Conservation (phyloP, 2,329 filamentous ascomycete species). For the Ophiostoma piceae region DNA sequence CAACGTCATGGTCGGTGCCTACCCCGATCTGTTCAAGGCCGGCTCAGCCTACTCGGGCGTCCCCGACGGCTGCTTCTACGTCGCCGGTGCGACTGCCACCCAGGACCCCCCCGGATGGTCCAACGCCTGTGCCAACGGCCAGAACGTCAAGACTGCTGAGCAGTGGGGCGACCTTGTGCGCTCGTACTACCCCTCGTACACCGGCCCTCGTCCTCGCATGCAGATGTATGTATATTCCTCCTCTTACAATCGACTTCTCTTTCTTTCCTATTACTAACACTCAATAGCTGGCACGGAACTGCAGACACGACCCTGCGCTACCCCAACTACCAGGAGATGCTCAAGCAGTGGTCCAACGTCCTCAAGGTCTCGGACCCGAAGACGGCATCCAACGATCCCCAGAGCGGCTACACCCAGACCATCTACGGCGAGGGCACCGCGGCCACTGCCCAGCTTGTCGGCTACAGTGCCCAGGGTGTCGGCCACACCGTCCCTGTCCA, state of each 20-base stretch:
- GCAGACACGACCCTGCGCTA: conserved; percentile 38
- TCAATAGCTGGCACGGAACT: conserved; percentile 34
- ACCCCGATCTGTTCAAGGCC: conserved; percentile 51
- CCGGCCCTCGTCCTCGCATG: background rate
- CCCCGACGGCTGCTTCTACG: conserved; percentile 50
- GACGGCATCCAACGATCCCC: conserved; percentile 29
- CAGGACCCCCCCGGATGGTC: conserved; percentile 45
- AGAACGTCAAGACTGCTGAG: background rate
- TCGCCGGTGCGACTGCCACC: conserved; percentile 38
- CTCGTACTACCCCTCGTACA: background rate
- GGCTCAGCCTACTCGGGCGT: conserved; percentile 49
- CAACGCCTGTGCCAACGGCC: background rate
- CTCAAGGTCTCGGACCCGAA: conserved; percentile 35
- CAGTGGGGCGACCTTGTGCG: background rate
- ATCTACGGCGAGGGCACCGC: conserved; percentile 29
- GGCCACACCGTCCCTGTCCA: conserved; percentile 33
- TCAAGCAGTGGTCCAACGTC: conserved; percentile 47
- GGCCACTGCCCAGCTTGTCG: conserved; percentile 31
- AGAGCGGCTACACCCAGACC: background rate
- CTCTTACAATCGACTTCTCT: background rate
- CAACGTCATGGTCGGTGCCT: conserved; percentile 48
- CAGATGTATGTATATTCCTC: background rate
- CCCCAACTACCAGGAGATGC: conserved; percentile 38
- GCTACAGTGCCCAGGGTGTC: conserved; percentile 31
- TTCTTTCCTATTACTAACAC: background rate